phyloP scores from a whole-genome alignment of 2,329 filamentous ascomycete species.

The Arthrobotrys sinensis region DNA sequence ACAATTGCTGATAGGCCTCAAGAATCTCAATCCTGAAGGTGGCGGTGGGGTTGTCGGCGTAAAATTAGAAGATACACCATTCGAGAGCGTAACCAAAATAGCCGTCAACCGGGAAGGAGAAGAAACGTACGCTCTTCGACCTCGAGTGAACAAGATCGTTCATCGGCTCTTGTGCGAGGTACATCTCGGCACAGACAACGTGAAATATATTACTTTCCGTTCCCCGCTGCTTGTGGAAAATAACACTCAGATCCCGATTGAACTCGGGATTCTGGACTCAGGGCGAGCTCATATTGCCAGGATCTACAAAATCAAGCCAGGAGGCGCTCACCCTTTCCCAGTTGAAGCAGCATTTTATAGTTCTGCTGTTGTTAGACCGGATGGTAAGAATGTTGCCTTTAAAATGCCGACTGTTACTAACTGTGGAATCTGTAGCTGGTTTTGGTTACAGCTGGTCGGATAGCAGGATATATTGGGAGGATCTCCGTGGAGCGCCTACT shows the following conservation, averaged over 20 bases:
- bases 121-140: constrained; percentile 87
- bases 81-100: constrained; percentile 89
- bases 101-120: constrained; percentile 95
- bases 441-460: constrained; percentile 97
- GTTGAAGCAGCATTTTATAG: constrained; percentile 94
- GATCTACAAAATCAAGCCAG: constrained; percentile 96
- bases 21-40: constrained; percentile 88
- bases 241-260: constrained; percentile 94
- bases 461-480: constrained; percentile 92
- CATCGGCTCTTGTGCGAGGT: constrained; percentile 95
- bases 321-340: constrained; percentile 88
- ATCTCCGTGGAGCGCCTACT: constrained; percentile 86
- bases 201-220: constrained; percentile 96
- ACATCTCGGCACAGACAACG: constrained; percentile 89
- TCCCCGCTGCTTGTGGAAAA: constrained; percentile 95
- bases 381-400: constrained; percentile 70
- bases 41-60: constrained; percentile 84
- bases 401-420: constrained; percentile 7
- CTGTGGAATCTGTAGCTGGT: constrained; percentile 71
- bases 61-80: constrained; percentile 91
- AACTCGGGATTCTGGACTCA: constrained; percentile 90
- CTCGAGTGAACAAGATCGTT: constrained; percentile 85
- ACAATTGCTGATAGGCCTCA: constrained; percentile 13
- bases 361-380: constrained; percentile 87
- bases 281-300: constrained; percentile 91